These are phyloP conservation scores for Gaertneriomyces sp. DNA, from an alignment of 192 early-diverging fungal species.

Conservation along the genomic window DNA sequence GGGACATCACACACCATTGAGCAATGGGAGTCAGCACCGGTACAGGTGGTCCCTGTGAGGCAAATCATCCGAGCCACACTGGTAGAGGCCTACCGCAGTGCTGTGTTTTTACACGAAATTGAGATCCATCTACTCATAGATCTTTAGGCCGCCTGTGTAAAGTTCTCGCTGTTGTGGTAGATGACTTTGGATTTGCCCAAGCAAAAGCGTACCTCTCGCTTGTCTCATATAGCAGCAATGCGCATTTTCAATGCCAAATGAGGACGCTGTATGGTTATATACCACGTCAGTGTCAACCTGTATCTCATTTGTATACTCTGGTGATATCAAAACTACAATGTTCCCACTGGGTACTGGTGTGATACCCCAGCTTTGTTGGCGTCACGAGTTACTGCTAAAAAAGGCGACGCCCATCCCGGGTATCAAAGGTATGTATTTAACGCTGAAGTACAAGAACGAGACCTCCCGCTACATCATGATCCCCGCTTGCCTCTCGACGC, in stretches of 20 bases:
- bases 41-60: neutral
- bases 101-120: neutral
- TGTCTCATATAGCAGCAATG: neutral
- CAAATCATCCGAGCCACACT: neutral
- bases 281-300: too few relatives aligned
- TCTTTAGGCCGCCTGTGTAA: neutral
- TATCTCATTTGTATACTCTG: too few relatives aligned
- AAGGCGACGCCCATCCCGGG: too few relatives aligned
- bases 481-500: too few relatives aligned
- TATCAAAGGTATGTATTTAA: too few relatives aligned
- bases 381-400: too few relatives aligned
- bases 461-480: too few relatives aligned
- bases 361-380: too few relatives aligned
- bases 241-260: neutral
- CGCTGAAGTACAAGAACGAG: too few relatives aligned
- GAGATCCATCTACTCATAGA: slow-evolving; percentile 1
- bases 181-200: neutral
- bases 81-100: neutral
- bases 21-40: neutral
- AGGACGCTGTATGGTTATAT: too few relatives aligned
- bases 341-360: too few relatives aligned
- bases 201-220: neutral
- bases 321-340: too few relatives aligned
- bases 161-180: neutral
- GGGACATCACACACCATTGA: neutral